Base-by-base conservation (phyloP, 2,329 filamentous ascomycete genomes). In the Epichloe elymi region DNA sequence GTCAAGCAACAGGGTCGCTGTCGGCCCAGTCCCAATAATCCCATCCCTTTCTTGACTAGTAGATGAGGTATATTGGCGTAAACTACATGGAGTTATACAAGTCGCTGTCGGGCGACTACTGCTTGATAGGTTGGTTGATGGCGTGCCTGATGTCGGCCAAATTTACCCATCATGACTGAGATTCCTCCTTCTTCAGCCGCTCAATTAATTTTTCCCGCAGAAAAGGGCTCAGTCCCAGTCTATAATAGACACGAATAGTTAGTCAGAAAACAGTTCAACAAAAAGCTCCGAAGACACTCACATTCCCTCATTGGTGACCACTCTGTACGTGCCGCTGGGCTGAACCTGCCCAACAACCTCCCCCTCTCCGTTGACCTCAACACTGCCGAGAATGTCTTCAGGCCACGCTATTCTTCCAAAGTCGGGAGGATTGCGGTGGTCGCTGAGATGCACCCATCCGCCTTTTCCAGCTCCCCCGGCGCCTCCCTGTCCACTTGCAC, bases 371-470 rank as follows among this genome's bases (percentile, higher is more conserved):
- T 83, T 72, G 5, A 85, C 82, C 60, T 84, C 77, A 40, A 85
- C 72, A 55, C 81, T 85, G 38, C 82, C 82, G 50, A 86, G 68
- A 38, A 86, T 86, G 59, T 86, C 82, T 59, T 85, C 82, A 1
- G 82, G 81, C 72, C 78, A 84, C 2, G 82, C 80, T 60, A 85
- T 85, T 49, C 82, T 67, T 15, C 82, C 82, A 70, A 74, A 85
- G 58, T 83, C 81, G 0, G 80, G 81, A 2, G 80, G 79, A 48
- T 82, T 83, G 49, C 82, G 69, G 49, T 69, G 59, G 60, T 86
- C 82, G 51, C 79, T 82, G 5, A 86, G 69, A 63, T 86, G 82
- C 17, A 85, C 73, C 66, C 78, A 78, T 1, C 82, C 80, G 20
- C 81, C 79, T 20, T 74, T 67, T 2, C 79, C 79, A 2, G 67